Evolutionary conservation across 1,139 yeast genomes (phyloP), one percentile per base, ranked within the genome.

Genomic region (Magnusiomyces paraingens): DNA sequence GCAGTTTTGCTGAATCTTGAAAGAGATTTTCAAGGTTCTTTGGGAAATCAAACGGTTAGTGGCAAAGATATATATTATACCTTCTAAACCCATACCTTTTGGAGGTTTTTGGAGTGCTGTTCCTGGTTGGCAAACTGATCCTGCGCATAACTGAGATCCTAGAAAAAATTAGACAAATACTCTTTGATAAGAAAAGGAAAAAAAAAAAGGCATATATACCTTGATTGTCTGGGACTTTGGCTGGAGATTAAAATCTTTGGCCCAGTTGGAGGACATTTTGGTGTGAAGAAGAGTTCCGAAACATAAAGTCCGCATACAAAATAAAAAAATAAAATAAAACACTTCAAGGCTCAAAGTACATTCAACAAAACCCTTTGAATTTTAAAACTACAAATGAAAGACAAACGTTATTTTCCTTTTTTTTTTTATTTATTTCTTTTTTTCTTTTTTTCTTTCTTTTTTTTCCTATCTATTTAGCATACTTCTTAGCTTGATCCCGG

Each of bases 401-500:
- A 38, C 41, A 38, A n/a, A n/a, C n/a, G n/a, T n/a, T n/a, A n/a
- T n/a, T 10, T 3, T 18, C 8, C 43, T 18, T 40, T 40, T 17
- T 17, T 17, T 40, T 14, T 20, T 40, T 17, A n/a, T 18, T 40
- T 40, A n/a, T 5, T 38, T n/a, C 15, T 40, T 18, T 10, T 40
- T 12, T 11, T n/a, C 15, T 18, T 20, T 21, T 43, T 12, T 43
- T 26, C 10, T 20, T 4, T 8, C n/a, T 43, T 20, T 21, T 12
- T 12, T 20, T 21, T 11, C 15, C 26, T 5, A n/a, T 12, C 32
- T 43, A 18, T n/a, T 62, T 59, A 35, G 82, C 80, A 66, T 86
- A 93, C 66, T 76, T 78, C 65, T 82, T 81, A 8, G 95, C 93
- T 72, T 93, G 98, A 60, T 86, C 90, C 61, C 73, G 73, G 38